Conservation (phyloP, 1,284 basidiomycete genomes). For the Apiotrichum montevideense region DNA sequence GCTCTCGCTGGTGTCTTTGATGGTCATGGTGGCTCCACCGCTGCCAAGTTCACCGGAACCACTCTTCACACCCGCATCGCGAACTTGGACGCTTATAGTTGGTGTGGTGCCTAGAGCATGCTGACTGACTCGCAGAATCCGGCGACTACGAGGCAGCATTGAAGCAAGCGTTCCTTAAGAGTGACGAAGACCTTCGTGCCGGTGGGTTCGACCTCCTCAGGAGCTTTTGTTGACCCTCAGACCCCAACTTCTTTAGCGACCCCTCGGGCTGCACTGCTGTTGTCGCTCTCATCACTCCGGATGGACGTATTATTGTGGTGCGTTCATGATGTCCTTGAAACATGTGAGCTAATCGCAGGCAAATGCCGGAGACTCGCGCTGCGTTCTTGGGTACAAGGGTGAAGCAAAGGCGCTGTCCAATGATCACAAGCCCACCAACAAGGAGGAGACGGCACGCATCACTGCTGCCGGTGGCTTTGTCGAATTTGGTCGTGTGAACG, state of each 20-base stretch:
- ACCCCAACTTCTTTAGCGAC: constrained; percentile 79
- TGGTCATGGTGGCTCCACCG: constrained; percentile 88
- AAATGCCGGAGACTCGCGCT: constrained; percentile 94
- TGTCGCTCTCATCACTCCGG: constrained; percentile 70
- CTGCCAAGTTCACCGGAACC: constrained; percentile 84
- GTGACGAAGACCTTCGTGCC: constrained; percentile 86
- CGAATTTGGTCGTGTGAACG: constrained; percentile 95
- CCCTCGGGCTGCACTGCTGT: constrained; percentile 97
- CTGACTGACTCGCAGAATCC: constrained; percentile 39
- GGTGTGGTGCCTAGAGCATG: constrained; percentile 8
- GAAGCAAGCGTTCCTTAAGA: constrained; percentile 84
- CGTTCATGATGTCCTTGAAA: constrained; percentile 45
- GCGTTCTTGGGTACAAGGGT: constrained; percentile 81
- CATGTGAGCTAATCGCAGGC: constrained; percentile 55
- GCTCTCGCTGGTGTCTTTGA: constrained; percentile 95
- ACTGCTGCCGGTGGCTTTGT: constrained; percentile 92
- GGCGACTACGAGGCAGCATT: constrained; percentile 70
- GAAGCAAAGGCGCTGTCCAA: constrained; percentile 80
- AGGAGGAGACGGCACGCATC: constrained; percentile 82
- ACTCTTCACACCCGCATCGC: constrained; percentile 78
- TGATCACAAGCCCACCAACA: constrained; percentile 93
- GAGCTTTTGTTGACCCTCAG: constrained; percentile 47
- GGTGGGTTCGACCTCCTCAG: constrained; percentile 50
- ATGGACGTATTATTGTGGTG: constrained; percentile 68
- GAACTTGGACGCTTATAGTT: constrained; percentile 63